Evolutionary conservation across 495 filamentous ascomycete genomes (phyloP), one percentile per base, ranked within the genome.

Genomic region (Xylaria intraflava): DNA sequence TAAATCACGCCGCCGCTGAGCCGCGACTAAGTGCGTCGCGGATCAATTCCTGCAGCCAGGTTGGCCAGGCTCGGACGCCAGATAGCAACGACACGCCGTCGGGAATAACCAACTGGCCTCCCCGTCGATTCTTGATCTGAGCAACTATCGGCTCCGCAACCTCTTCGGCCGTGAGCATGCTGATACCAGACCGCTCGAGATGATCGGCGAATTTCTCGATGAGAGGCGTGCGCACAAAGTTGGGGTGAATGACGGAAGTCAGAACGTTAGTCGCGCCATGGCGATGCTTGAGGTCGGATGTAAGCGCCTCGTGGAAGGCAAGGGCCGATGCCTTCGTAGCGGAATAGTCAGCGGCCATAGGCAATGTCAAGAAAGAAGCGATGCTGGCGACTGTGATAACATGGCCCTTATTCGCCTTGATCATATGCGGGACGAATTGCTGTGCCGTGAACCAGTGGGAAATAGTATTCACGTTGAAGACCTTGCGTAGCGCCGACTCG

Each of bases 401-500:
- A 61, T 85, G 82, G 4, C 82, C 82, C 55, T 85, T 81, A 57
- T 83, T 81, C 27, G 65, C 68, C 27, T 66, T 59, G 41, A 85
- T 65, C 82, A 85, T 85, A 45, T 65, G 73, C 0, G 82, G 82
- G 40, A 85, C 62, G 62, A 84, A 85, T 55, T 81, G 78, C 56
- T 81, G 74, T 77, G 83, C 70, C 40, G 72, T 77, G 35, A 74
- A 69, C 70, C 76, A 84, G 59, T 84, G 80, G 29, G 74, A 71
- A 43, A 85, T 61, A n/a, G 77, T 72, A 65, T 85, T 85, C 42
- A 84, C 77, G 56, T 77, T 75, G 57, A 82, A 83, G 41, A 77
- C 75, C 29, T 69, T 70, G 6, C 71, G 62, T 30, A 84, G 74
- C 19, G 69, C 57, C 22, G 64, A 61, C 55, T 77, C 72, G 7